Percentiles rank a stretch among this genome's conserved stretches.
These are phyloP conservation scores for Dryadomyces quercivorus DNA, from an alignment of 2,329 filamentous ascomycete genomes.

Conservation along the genomic window DNA sequence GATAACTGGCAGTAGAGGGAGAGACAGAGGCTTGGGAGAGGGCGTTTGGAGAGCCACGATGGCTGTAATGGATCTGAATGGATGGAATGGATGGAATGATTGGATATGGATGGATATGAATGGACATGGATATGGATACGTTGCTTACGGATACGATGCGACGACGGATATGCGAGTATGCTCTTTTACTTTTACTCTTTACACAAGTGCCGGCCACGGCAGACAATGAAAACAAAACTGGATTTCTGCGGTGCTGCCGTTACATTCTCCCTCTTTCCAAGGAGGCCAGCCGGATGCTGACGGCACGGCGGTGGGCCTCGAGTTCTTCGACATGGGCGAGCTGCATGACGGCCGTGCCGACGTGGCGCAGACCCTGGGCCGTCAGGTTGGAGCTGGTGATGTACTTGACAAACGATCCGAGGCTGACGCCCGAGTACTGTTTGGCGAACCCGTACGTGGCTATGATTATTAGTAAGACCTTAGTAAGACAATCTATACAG, in stretches of 20 bases:
- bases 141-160: background rate
- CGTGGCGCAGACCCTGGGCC: slow-evolving; percentile 69
- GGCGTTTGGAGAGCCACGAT: background rate
- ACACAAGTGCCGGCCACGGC: too few relatives aligned
- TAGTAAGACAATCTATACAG: background rate
- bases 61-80: too few relatives aligned
- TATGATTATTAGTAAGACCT: slow-evolving; percentile 23
- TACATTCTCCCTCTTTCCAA: slow-evolving; percentile 1
- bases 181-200: too few relatives aligned
- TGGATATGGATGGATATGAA: background rate
- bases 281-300: slow-evolving; percentile 60
- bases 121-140: background rate
- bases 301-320: slow-evolving; percentile 82
- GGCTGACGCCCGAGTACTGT: slow-evolving; percentile 95
- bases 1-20: slow-evolving; percentile 15
- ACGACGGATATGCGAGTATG: too few relatives aligned
- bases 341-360: slow-evolving; percentile 86
- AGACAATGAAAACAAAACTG: too few relatives aligned
- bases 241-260: background rate
- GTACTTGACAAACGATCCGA: slow-evolving; percentile 93
- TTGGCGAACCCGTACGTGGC: slow-evolving; percentile 97
- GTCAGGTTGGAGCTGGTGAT: slow-evolving; percentile 92
- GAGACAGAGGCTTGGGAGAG: background rate
- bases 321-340: slow-evolving; percentile 88
- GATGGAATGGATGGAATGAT: background rate